These are phyloP conservation scores for Butyriboletus appendiculatus DNA, from an alignment of 1,284 basidiomycete species.

Conservation along the genomic window DNA sequence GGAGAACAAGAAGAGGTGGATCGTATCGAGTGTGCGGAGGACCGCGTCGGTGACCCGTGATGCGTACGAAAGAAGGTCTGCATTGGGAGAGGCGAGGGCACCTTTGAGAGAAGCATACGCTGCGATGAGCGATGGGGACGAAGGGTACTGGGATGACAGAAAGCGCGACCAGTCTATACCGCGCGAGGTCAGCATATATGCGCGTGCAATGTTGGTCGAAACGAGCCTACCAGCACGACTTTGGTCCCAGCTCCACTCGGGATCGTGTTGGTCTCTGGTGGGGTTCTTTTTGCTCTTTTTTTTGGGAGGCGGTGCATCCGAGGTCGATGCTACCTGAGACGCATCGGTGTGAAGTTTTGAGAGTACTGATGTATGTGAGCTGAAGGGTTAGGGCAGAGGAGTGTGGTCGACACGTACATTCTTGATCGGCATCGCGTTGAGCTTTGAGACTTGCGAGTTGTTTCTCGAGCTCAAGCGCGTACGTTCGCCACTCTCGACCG, in stretches of 20 bases:
- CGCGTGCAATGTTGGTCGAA: neutral
- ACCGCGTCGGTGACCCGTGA: slow-evolving; percentile 22
- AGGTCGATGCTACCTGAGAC: slow-evolving; percentile 10
- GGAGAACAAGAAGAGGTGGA: slow-evolving; percentile 27
- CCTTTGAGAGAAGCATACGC: slow-evolving; percentile 26
- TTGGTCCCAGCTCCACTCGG: slow-evolving; percentile 26
- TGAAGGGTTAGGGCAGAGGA: neutral
- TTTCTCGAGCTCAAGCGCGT: slow-evolving; percentile 32
- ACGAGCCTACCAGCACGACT: slow-evolving; percentile 16
- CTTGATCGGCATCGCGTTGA: slow-evolving; percentile 22
- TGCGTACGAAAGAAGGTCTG: slow-evolving; percentile 7
- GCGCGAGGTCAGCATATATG: neutral
- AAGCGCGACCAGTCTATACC: slow-evolving; percentile 23
- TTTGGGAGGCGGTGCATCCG: slow-evolving; percentile 25
- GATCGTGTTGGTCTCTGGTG: slow-evolving; percentile 13
- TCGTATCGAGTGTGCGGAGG: slow-evolving; percentile 19
- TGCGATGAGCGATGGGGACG: slow-evolving; percentile 24
- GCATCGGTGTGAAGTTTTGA: slow-evolving; percentile 11
- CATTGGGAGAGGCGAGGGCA: slow-evolving; percentile 10
- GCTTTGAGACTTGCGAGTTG: slow-evolving; percentile 24
- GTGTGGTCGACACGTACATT: slow-evolving; percentile 13
- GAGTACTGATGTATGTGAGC: slow-evolving; percentile 15
- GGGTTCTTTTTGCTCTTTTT: slow-evolving; percentile 31
- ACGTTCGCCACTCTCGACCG: slow-evolving; percentile 24
- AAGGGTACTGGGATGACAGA: slow-evolving; percentile 24